phyloP scores from a whole-genome alignment of 257 asterid species.

The Plantago major region DNA sequence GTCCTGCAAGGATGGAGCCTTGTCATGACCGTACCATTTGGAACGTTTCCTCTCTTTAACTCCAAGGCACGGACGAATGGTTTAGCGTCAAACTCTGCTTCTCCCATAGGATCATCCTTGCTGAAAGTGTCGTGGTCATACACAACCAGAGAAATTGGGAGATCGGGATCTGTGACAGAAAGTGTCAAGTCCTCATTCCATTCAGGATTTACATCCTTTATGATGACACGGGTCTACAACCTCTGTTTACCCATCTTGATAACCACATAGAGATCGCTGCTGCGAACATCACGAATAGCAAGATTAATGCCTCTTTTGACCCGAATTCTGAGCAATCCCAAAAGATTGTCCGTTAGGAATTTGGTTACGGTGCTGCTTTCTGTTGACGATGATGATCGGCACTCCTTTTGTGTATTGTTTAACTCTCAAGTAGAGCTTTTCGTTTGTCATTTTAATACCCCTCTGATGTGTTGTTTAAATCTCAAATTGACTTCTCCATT shows the following conservation, averaged over 20 bases:
- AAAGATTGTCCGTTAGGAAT: constrained; percentile 39
- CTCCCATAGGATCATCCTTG: constrained; percentile 67
- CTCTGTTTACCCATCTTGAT: constrained; percentile 58
- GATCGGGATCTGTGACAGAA: constrained; percentile 45
- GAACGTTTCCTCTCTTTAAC: constrained; percentile 23
- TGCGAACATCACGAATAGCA: constrained; percentile 40
- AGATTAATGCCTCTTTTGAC: constrained; percentile 51
- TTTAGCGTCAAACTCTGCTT: constrained; percentile 43
- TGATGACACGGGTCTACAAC: constrained; percentile 75
- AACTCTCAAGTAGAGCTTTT: no score
- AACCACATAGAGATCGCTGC: constrained; percentile 65
- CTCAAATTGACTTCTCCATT: no score
- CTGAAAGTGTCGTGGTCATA: constrained; percentile 67
- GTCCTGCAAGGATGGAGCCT: constrained; percentile 31
- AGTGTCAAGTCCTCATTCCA: constrained; percentile 93
- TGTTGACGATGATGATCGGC: no score
- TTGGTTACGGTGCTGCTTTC: neutral
- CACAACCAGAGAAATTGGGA: constrained; percentile 47
- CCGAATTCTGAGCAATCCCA: constrained; percentile 74
- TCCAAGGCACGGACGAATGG: constrained; percentile 41
- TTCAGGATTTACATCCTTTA: constrained; percentile 77
- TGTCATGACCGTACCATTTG: constrained; percentile 44
- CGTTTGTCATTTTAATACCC: no score
- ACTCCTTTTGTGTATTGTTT: no score
- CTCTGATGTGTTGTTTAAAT: no score